Conservation (phyloP, 2,329 filamentous ascomycete species). For the Aspergillus eucalypticola region DNA sequence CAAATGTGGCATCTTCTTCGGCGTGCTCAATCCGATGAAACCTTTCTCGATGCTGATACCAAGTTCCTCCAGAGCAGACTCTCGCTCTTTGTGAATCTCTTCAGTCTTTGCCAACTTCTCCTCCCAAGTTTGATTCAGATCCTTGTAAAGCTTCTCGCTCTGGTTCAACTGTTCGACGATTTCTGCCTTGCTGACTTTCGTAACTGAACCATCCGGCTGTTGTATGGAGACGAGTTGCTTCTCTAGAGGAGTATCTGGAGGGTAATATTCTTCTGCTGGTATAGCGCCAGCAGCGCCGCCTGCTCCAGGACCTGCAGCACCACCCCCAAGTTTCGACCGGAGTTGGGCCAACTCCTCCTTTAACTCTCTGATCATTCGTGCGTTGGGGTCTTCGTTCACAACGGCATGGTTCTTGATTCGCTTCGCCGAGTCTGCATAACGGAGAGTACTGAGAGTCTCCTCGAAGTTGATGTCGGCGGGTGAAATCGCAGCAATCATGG, state of each 20-base stretch:
- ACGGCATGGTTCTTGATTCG: slow-evolving; percentile 99
- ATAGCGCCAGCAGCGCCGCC: slow-evolving; percentile 44
- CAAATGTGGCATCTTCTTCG: slow-evolving; percentile 98
- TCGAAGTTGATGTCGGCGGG: slow-evolving; percentile 99
- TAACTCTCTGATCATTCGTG: slow-evolving; percentile 95
- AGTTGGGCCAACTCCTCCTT: slow-evolving; percentile 91
- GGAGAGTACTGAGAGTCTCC: slow-evolving; percentile 89
- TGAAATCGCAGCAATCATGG: slow-evolving; percentile 99
- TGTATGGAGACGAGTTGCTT: slow-evolving; percentile 96
- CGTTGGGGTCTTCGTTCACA: slow-evolving; percentile 98
- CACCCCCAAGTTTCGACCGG: slow-evolving; percentile 76
- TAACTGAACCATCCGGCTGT: slow-evolving; percentile 77
- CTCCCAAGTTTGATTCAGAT: slow-evolving; percentile 98
- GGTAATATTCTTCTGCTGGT: slow-evolving; percentile 78
- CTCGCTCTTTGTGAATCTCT: slow-evolving; percentile 94
- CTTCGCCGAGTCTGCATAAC: slow-evolving; percentile 97
- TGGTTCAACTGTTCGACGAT: slow-evolving; percentile 96
- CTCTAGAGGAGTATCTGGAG: slow-evolving; percentile 86
- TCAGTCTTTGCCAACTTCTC: slow-evolving; percentile 94
- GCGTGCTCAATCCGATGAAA: slow-evolving; percentile 90
- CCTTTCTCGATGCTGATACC: slow-evolving; percentile 99
- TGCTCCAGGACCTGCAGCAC: slow-evolving; percentile 42
- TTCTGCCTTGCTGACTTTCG: slow-evolving; percentile 97
- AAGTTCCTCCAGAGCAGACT: slow-evolving; percentile 90
- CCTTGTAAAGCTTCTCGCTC: slow-evolving; percentile 91